Percentiles rank a stretch among this genome's conserved stretches.
phyloP scores from a whole-genome alignment of 768 basidiomycete genomes.

The Pleurotus citrinopileatus region DNA sequence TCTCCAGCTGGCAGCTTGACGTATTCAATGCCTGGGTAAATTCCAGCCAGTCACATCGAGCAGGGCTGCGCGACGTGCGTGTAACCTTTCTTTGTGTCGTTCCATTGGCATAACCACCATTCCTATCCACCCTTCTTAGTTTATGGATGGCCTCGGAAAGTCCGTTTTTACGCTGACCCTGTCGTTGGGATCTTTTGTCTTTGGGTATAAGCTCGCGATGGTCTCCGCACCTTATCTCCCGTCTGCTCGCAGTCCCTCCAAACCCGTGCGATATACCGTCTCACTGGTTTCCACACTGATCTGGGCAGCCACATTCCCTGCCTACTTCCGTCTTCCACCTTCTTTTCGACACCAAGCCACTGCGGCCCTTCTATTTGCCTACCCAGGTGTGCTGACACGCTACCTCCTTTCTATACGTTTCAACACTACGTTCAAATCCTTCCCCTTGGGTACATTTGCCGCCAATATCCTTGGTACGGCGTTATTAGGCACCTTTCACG shows the following conservation, averaged over 20 bases:
- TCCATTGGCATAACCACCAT: slow-evolving; percentile 9
- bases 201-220: slow-evolving; percentile 66
- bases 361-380: slow-evolving; percentile 85
- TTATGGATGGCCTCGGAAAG: slow-evolving; percentile 83
- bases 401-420: slow-evolving; percentile 72
- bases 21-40: slow-evolving; percentile 87
- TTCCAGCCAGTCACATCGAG: slow-evolving; percentile 46
- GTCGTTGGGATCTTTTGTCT: slow-evolving; percentile 70
- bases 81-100: slow-evolving; percentile 3
- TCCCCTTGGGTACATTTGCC: slow-evolving; percentile 78
- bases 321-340: slow-evolving; percentile 73
- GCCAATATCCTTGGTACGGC: slow-evolving; percentile 81
- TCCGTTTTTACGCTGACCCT: slow-evolving; percentile 76
- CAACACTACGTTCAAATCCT: slow-evolving; percentile 57
- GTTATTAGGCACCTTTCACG: slow-evolving; percentile 71
- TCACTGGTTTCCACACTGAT: slow-evolving; percentile 56
- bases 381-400: slow-evolving; percentile 84
- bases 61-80: slow-evolving; percentile 73
- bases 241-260: slow-evolving; percentile 36
- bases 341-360: slow-evolving; percentile 76
- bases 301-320: slow-evolving; percentile 73
- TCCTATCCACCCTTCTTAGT: slow-evolving; percentile 41
- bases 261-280: slow-evolving; percentile 44
- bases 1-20: slow-evolving; percentile 93
- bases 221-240: slow-evolving; percentile 39